Percentiles rank a stretch among this genome's conserved stretches.
phyloP scores from a whole-genome alignment of 2,329 filamentous ascomycete genomes.

The Diaporthe citrichinensis region DNA sequence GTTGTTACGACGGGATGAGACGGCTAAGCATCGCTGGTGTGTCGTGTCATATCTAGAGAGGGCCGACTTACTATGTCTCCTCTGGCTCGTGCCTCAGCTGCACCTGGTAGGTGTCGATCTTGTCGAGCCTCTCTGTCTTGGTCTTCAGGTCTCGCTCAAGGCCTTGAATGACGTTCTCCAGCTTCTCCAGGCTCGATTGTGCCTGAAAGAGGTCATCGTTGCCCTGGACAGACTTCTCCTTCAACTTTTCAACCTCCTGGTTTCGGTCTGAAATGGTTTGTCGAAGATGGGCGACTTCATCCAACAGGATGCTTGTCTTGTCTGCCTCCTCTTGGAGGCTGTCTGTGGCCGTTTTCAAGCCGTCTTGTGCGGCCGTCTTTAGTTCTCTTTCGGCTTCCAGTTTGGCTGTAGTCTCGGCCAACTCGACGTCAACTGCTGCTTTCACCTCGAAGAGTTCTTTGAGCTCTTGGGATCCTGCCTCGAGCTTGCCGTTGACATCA shows the following conservation, averaged over 20 bases:
- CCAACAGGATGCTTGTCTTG: constrained; percentile 44
- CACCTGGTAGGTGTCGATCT: constrained; percentile 50
- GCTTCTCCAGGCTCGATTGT: constrained; percentile 41
- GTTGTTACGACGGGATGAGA: background rate
- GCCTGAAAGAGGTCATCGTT: constrained; percentile 40
- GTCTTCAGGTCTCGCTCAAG: constrained; percentile 44
- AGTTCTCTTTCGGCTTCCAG: background rate
- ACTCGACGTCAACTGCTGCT: constrained; percentile 9
- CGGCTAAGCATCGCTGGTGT: background rate
- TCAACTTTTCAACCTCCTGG: constrained; percentile 43
- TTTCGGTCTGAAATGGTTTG: constrained; percentile 43
- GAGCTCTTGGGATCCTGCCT: constrained; percentile 6
- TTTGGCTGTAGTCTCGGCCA: background rate
- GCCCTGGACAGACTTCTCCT: constrained; percentile 10
- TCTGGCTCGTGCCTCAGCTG: constrained; percentile 48
- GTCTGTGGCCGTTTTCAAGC: constrained; percentile 45
- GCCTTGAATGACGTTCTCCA: constrained; percentile 45
- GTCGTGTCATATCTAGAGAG: background rate
- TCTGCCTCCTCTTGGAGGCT: constrained; percentile 46
- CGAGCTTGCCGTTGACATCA: constrained; percentile 9
- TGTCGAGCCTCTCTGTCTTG: constrained; percentile 45
- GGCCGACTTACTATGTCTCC: constrained; percentile 48
- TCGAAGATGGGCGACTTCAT: constrained; percentile 42
- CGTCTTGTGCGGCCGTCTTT: background rate
- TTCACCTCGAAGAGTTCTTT: constrained; percentile 9